Evolutionary conservation across 78 protist genomes (phyloP).

Genomic region (Dictyostelium firmibasis): DNA sequence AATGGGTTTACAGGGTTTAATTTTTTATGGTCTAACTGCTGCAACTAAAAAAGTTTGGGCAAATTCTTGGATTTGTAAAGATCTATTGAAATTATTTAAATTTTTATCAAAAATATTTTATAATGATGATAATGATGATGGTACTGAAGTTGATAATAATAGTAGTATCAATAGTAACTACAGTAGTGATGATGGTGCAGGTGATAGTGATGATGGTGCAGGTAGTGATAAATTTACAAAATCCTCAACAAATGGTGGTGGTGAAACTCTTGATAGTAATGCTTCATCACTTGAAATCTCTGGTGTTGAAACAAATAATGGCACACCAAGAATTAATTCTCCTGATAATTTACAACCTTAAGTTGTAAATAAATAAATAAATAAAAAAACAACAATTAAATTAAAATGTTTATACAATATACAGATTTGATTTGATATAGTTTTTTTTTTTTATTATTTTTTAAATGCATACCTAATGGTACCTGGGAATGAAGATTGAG

Average conservation of each 20-base stretch:
- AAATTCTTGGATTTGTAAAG: not conserved
- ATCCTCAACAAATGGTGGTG: not conserved
- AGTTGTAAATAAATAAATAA: not conserved
- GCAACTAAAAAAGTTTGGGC: constrained; percentile 36
- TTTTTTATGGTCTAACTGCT: constrained; percentile 29
- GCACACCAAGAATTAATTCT: not conserved
- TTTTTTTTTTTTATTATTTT: not conserved
- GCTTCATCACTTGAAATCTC: not conserved
- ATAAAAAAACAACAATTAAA: not conserved
- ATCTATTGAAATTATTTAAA: not conserved
- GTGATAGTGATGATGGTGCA: not conserved
- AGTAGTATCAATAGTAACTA: not conserved
- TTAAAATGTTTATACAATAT: too few relatives aligned
- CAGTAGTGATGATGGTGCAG: not conserved
- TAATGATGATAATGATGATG: not conserved
- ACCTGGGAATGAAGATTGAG: too few relatives aligned
- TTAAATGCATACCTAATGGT: too few relatives aligned
- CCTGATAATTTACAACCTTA: not conserved
- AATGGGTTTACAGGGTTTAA: constrained; percentile 32
- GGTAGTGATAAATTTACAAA: not conserved
- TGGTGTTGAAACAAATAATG: not conserved
- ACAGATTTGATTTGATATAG: too few relatives aligned
- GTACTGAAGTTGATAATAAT: not conserved
- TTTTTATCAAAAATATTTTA: not conserved
- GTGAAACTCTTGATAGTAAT: not conserved